Percentiles rank a stretch among this genome's conserved stretches.
Evolutionary conservation across 2,329 filamentous ascomycete genomes (phyloP).

Genomic region (Beauveria sp.): DNA sequence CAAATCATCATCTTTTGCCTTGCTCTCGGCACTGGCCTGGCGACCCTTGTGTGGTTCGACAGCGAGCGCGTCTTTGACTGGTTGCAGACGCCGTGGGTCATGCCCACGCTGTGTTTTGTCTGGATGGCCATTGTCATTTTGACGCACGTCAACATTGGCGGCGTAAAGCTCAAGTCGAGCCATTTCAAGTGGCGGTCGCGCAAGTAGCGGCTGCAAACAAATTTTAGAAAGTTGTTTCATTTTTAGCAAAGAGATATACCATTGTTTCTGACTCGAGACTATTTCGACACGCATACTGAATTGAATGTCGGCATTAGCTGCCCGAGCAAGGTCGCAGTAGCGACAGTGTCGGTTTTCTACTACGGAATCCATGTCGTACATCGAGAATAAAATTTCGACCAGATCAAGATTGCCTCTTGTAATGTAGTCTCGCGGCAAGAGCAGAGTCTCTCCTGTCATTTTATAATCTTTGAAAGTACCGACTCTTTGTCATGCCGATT

Average conservation of each 20-base stretch:
- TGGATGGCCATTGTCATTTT: slow-evolving; percentile 25
- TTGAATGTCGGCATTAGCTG: too few relatives aligned
- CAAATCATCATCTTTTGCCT: slow-evolving; percentile 22
- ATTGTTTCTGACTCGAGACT: neutral
- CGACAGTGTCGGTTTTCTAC: too few relatives aligned
- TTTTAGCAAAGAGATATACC: neutral
- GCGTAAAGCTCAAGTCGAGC: slow-evolving; percentile 12
- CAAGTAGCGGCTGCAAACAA: neutral
- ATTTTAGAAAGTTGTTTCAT: neutral
- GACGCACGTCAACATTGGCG: slow-evolving; percentile 20
- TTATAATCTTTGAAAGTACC: too few relatives aligned
- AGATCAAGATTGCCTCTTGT: too few relatives aligned
- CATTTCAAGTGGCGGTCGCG: slow-evolving; percentile 5
- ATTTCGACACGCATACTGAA: too few relatives aligned
- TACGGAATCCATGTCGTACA: too few relatives aligned
- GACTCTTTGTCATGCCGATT: too few relatives aligned
- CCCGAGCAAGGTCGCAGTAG: too few relatives aligned
- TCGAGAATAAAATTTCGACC: too few relatives aligned
- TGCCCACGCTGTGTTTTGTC: slow-evolving; percentile 27
- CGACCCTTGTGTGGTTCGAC: slow-evolving; percentile 20
- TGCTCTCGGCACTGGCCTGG: slow-evolving; percentile 22
- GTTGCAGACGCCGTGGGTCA: slow-evolving; percentile 24
- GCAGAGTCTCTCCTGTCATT: too few relatives aligned
- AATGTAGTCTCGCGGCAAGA: too few relatives aligned
- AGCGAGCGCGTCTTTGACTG: slow-evolving; percentile 13